phyloP scores from a whole-genome alignment of 768 basidiomycete species.

The Kwoniella mangroviensis region DNA sequence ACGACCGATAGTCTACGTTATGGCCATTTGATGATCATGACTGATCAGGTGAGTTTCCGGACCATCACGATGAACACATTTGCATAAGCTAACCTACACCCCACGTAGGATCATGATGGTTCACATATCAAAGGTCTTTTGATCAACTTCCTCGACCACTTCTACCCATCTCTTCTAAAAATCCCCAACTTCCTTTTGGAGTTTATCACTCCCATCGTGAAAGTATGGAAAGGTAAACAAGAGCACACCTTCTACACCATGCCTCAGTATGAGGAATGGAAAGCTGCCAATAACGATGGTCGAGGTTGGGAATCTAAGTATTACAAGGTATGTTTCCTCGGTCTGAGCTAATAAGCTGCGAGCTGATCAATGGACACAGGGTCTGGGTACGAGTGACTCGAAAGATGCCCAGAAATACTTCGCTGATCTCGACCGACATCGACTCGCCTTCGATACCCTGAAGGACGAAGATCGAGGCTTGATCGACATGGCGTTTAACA shows the following conservation, averaged over 20 bases:
- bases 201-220: conserved; percentile 97
- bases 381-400: conserved; percentile 91
- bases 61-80: neutral
- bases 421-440: conserved; percentile 85
- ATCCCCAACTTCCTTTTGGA: conserved; percentile 92
- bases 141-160: conserved; percentile 97
- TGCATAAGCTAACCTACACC: neutral
- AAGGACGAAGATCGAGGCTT: conserved; percentile 82
- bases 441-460: conserved; percentile 85
- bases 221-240: conserved; percentile 79
- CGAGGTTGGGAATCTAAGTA: conserved; percentile 92
- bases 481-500: conserved; percentile 98
- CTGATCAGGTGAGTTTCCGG: conserved; percentile 80
- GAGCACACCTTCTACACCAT: conserved; percentile 92
- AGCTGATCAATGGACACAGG: conserved; percentile 62
- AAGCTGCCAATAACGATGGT: conserved; percentile 72
- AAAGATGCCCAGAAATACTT: conserved; percentile 93
- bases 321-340: conserved; percentile 75
- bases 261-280: conserved; percentile 94
- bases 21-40: conserved; percentile 98
- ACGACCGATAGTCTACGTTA: conserved; percentile 75
- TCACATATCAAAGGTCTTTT: conserved; percentile 99
- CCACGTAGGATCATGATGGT: conserved; percentile 89
- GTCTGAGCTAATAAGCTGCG: neutral
- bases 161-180: conserved; percentile 90